Percentiles rank a stretch among this genome's conserved stretches.
Evolutionary conservation across 2,329 filamentous ascomycete genomes (phyloP).

Genomic region (Botryotinia convoluta): DNA sequence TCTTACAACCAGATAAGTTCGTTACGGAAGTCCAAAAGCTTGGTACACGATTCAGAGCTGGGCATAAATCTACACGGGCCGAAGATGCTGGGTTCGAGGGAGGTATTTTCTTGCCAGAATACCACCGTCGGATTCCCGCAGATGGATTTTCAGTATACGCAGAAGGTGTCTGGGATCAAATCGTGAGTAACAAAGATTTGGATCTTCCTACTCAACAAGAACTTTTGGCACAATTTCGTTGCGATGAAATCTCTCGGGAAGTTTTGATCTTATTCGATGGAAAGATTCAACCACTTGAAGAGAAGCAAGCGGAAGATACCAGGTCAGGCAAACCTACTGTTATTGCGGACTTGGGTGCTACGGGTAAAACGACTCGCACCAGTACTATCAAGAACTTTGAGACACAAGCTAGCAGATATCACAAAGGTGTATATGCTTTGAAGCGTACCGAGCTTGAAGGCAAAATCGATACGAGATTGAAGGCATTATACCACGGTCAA

Average conservation of each 20-base stretch:
- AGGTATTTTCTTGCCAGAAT: slow-evolving; percentile 86
- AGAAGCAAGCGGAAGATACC: slow-evolving; percentile 73
- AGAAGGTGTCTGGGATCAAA: slow-evolving; percentile 95
- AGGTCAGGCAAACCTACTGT: slow-evolving; percentile 72
- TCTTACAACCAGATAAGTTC: slow-evolving; percentile 91
- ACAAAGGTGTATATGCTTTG: slow-evolving; percentile 88
- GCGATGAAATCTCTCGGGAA: slow-evolving; percentile 92
- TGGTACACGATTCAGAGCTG: slow-evolving; percentile 76
- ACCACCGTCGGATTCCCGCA: slow-evolving; percentile 91
- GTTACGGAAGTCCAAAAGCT: slow-evolving; percentile 75
- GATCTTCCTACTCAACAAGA: slow-evolving; percentile 97
- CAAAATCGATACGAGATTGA: slow-evolving; percentile 86
- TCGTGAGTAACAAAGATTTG: slow-evolving; percentile 97
- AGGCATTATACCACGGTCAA: slow-evolving; percentile 84
- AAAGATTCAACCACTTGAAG: slow-evolving; percentile 78
- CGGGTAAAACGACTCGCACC: slow-evolving; percentile 68
- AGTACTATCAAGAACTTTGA: slow-evolving; percentile 83
- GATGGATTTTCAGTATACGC: slow-evolving; percentile 96
- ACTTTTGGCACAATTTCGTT: slow-evolving; percentile 92
- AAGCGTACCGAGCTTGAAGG: slow-evolving; percentile 81
- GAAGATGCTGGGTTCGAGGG: slow-evolving; percentile 72
- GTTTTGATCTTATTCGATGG: slow-evolving; percentile 82
- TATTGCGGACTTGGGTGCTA: slow-evolving; percentile 69
- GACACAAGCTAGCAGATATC: slow-evolving; percentile 86
- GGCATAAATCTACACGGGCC: slow-evolving; percentile 67